phyloP scores from a whole-genome alignment of 208 protist genomes.

The Naegleria gruberi region DNA sequence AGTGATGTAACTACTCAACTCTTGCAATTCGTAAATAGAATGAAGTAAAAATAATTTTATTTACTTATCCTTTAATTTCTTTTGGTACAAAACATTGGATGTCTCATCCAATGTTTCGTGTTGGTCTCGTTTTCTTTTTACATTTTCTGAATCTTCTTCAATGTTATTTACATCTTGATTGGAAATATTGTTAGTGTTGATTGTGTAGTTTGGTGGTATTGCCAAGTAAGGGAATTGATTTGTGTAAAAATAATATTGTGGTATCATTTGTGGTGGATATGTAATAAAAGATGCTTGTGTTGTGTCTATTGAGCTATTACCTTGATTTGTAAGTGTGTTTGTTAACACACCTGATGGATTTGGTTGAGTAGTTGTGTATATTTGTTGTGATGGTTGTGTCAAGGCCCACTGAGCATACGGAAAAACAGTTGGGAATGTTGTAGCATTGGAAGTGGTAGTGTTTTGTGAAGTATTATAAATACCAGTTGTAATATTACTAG shows the following conservation, averaged over 20 bases:
- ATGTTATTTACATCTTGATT: not conserved
- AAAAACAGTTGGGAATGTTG: not conserved
- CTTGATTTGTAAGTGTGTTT: not conserved
- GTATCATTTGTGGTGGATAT: not conserved
- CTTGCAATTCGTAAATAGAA: not conserved
- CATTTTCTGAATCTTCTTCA: not conserved
- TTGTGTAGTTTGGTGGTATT: not conserved
- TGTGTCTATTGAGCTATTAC: not conserved
- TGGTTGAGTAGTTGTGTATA: no score
- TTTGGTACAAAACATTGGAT: not conserved
- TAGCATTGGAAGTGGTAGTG: not conserved
- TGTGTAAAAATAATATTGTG: not conserved
- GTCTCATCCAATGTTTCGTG: not conserved
- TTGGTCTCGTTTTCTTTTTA: not conserved
- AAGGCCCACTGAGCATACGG: not conserved
- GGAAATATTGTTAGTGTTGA: not conserved
- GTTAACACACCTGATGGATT: no score
- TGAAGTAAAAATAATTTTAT: not conserved
- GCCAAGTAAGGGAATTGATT: not conserved
- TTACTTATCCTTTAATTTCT: not conserved
- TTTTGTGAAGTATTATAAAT: not conserved
- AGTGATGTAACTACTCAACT: not conserved
- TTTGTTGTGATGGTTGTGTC: not conserved
- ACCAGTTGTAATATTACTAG: not conserved
- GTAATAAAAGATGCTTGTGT: not conserved